Evolutionary conservation across 2,329 filamentous ascomycete genomes (phyloP), one percentile per base, ranked within the genome.

Genomic region (Hypocreales sp.): DNA sequence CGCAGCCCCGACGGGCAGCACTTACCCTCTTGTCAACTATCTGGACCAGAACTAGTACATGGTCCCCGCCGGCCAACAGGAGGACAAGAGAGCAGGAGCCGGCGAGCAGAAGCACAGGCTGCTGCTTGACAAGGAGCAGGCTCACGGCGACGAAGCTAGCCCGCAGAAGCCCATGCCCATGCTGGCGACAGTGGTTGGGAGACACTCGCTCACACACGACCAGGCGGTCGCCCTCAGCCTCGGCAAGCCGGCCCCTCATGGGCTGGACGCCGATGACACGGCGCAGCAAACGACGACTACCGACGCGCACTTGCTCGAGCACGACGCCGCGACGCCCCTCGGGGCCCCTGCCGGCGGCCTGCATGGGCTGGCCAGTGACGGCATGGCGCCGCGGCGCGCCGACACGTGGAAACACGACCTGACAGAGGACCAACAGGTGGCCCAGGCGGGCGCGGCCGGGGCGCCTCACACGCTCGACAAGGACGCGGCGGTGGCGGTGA

Each of bases 11-110:
- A 15, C 16, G 18, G 15, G 9, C 13, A 15, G 8, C 11, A 27
- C 24, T 6, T 29, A 28, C 8, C 33, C 35, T 4, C 31, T 28
- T 15, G 29, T 35, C 24, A 29, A 29, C 11, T 33, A 25, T 12
- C 14, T 32, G 22, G 29, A 35, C 12, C 29, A 35, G n/a, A 22
- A 35, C 16, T 35, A 29, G 35, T 35, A 35, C 22, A 24, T 37
- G 31, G 33, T 37, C 20, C 35, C 33, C 7, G 12, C 28, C 19
- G 16, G 22, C 13, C 26, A 23, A 13, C 18, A 19, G 22, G 25
- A 15, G n/a, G 23, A 26, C n/a, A 21, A 15, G 7, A 12, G 10
- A 22, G 12, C 12, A 8, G 15, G n/a, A 10, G 16, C 15, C 13
- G 25, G 7, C 11, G 15, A 5, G 15, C 15, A 10, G 5, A 14